Evolutionary conservation across 768 basidiomycete genomes (phyloP), one percentile per base, ranked within the genome.

Genomic region (Panellus pusillus): DNA sequence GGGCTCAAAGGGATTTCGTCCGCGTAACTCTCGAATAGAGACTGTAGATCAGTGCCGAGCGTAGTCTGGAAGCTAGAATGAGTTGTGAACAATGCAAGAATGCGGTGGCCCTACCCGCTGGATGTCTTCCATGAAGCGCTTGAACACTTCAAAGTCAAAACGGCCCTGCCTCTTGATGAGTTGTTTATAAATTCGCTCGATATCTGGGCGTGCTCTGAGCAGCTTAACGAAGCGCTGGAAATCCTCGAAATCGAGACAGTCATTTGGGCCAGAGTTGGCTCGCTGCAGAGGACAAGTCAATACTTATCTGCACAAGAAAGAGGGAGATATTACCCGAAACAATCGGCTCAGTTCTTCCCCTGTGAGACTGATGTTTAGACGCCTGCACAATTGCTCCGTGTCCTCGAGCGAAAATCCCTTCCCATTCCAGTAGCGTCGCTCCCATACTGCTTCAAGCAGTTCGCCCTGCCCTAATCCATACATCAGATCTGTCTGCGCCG

Each of bases 211-310:
- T n/a, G 79, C 76, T 66, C 93, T 95, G 51, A 97, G 79, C 29
- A 84, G 68, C 63, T 87, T 89, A 58, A 95, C 88, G 56, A 98
- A 93, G 12, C 72, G 75, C 60, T 89, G 86, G 67, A 96, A 98
- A 52, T 85, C 87, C 1, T 74, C 57, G 63, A 93, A 93, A 66
- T 92, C 83, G 29, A 97, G 81, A 57, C 78, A 82, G 0, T 80
- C 81, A 1, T 75, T 75, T 1, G 71, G 68, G 45, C 77, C 68
- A 3, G 69, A 66, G 67, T 93, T 90, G 9, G 86, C 84, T 70
- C 79, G 76, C 90, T 92, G 61, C 4, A 46, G 45, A 31, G 4
- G 20, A 4, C 12, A 28, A 14, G 39, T 58, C 27, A 52, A 20
- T 39, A 7, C 28, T 53, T 31, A 50, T 44, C 31, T 17, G 9